Evolutionary conservation across 2,329 filamentous ascomycete species (phyloP).

Genomic region (Fusarium goolgardi): DNA sequence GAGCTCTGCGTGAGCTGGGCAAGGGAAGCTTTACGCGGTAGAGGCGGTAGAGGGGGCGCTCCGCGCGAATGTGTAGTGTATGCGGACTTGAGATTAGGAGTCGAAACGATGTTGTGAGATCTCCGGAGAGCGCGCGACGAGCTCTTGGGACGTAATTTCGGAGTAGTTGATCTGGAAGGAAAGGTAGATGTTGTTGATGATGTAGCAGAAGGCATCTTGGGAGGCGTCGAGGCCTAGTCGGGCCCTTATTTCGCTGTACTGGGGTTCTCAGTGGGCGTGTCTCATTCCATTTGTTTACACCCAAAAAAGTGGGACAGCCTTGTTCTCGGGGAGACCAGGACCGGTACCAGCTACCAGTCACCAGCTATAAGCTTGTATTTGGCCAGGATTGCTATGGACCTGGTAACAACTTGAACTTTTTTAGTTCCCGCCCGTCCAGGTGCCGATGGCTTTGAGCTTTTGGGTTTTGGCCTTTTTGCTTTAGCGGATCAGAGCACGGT

Average conservation of each 20-base stretch:
- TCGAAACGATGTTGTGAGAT: slow-evolving; percentile 63
- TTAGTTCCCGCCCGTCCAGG: slow-evolving; percentile 38
- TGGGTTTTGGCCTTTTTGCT: slow-evolving; percentile 22
- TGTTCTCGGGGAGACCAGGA: slow-evolving; percentile 29
- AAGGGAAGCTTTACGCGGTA: slow-evolving; percentile 77
- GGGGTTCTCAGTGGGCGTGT: slow-evolving; percentile 43
- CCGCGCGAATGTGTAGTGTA: slow-evolving; percentile 64
- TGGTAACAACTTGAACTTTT: slow-evolving; percentile 24
- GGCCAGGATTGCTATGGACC: slow-evolving; percentile 2
- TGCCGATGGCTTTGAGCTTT: slow-evolving; percentile 24
- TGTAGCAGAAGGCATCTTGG: slow-evolving; percentile 47
- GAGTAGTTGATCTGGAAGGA: slow-evolving; percentile 31
- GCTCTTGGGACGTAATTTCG: slow-evolving; percentile 38
- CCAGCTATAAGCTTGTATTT: slow-evolving; percentile 11
- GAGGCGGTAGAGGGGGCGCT: slow-evolving; percentile 54
- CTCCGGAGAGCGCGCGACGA: slow-evolving; percentile 58
- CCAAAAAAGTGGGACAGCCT: slow-evolving; percentile 47
- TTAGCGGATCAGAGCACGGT: slow-evolving; percentile 28
- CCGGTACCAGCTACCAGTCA: background rate
- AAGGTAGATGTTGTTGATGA: slow-evolving; percentile 40
- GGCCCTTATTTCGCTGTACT: slow-evolving; percentile 43
- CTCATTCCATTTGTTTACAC: slow-evolving; percentile 50
- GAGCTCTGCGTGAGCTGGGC: slow-evolving; percentile 74
- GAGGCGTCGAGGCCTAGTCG: slow-evolving; percentile 38
- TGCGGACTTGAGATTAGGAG: slow-evolving; percentile 67